Percentiles rank a stretch among this genome's conserved stretches.
phyloP scores from a whole-genome alignment of 805 yeast species.

The Starmerella gropengiesseri region DNA sequence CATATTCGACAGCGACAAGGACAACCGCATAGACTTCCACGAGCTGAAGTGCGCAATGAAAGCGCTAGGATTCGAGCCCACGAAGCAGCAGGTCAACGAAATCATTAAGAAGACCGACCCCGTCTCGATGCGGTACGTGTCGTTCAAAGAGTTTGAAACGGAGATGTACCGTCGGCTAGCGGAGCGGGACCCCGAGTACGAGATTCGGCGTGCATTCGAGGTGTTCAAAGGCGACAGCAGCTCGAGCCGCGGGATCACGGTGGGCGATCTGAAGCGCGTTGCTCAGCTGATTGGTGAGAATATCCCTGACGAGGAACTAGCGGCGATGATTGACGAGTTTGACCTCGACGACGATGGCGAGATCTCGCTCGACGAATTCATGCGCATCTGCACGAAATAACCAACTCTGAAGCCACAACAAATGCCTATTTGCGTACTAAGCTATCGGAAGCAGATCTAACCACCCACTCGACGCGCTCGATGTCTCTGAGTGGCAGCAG shows the following conservation, averaged over 20 bases:
- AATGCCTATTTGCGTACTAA: background rate
- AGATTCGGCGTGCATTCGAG: constrained; percentile 82
- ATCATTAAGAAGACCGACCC: constrained; percentile 73
- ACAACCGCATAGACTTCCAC: constrained; percentile 82
- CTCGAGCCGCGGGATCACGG: constrained; percentile 58
- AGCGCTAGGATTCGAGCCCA: constrained; percentile 83
- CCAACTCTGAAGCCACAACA: background rate
- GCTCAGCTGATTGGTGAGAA: constrained; percentile 90
- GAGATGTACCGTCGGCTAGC: constrained; percentile 72
- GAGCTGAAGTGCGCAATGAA: constrained; percentile 88
- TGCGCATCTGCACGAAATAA: constrained; percentile 14
- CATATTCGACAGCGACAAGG: constrained; percentile 84
- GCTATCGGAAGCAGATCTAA: background rate
- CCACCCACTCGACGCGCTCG: too few relatives aligned
- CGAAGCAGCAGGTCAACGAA: constrained; percentile 68
- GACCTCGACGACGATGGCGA: constrained; percentile 95
- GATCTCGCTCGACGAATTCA: constrained; percentile 36
- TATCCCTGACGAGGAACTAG: constrained; percentile 78
- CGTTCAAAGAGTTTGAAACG: constrained; percentile 70
- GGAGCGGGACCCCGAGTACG: constrained; percentile 86
- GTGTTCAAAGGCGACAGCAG: constrained; percentile 76
- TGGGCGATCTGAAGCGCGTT: constrained; percentile 74
- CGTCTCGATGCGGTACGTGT: constrained; percentile 32
- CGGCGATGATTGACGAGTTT: constrained; percentile 96
- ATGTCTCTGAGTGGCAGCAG: too few relatives aligned